phyloP scores from a whole-genome alignment of 106 monocot species.

The Apostasia shenzhenica region DNA sequence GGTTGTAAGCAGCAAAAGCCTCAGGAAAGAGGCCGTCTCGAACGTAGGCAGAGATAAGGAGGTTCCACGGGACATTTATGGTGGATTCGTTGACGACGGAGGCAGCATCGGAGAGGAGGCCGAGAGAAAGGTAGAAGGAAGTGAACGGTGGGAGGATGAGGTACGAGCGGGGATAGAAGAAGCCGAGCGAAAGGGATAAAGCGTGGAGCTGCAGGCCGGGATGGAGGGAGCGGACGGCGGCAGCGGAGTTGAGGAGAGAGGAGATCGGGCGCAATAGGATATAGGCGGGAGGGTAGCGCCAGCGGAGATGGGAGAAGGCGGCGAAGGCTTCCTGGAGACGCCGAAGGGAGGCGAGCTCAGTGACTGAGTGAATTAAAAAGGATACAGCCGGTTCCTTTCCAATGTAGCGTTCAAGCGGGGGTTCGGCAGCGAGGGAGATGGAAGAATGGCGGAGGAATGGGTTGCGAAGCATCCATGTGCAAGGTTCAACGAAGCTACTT shows the following conservation, averaged over 20 bases:
- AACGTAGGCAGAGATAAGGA: slow-evolving; percentile 47
- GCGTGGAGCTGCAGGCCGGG: slow-evolving; percentile 66
- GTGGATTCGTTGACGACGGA: slow-evolving; percentile 17
- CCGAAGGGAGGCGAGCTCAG: slow-evolving; percentile 12
- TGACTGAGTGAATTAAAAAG: slow-evolving; percentile 15
- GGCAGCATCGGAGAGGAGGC: slow-evolving; percentile 27
- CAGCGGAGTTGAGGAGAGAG: slow-evolving; percentile 37
- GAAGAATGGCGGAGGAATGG: too few species aligned
- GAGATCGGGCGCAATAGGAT: slow-evolving; percentile 34
- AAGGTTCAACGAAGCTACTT: too few species aligned
- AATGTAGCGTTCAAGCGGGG: too few species aligned
- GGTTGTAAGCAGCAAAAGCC: slow-evolving; percentile 24
- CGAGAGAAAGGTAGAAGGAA: slow-evolving; percentile 40
- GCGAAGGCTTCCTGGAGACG: slow-evolving; percentile 36
- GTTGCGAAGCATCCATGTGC: too few species aligned
- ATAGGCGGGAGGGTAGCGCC: slow-evolving; percentile 15
- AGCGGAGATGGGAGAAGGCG: slow-evolving; percentile 40
- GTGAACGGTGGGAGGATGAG: slow-evolving; percentile 25
- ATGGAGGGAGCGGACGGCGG: slow-evolving; percentile 18
- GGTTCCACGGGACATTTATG: slow-evolving; percentile 45
- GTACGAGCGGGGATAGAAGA: slow-evolving; percentile 11
- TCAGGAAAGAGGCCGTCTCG: slow-evolving; percentile 14
- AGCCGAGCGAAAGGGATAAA: slow-evolving; percentile 40
- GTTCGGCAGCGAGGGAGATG: too few species aligned
- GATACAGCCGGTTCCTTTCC: not conserved